These are phyloP conservation scores for Blastobotrys chiropterorum DNA, from an alignment of 805 yeast species.

Conservation along the genomic window DNA sequence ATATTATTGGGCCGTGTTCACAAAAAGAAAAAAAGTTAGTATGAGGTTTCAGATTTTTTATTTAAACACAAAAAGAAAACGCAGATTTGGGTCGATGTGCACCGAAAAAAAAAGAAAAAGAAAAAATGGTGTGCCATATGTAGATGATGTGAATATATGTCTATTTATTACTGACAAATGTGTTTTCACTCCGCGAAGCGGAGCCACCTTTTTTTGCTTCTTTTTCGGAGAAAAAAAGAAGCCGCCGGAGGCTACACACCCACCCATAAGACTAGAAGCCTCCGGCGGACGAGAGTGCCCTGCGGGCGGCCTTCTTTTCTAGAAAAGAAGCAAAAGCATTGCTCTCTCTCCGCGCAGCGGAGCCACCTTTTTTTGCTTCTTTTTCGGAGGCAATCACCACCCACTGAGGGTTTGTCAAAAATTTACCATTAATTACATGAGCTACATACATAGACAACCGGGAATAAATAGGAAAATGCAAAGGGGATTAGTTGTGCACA, in stretches of 20 bases:
- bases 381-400: no score
- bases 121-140: neutral
- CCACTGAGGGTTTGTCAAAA: neutral
- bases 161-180: neutral
- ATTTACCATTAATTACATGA: neutral
- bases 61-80: no score
- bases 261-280: no score
- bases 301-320: neutral
- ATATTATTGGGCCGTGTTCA: neutral
- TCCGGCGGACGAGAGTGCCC: no score
- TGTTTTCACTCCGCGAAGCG: neutral
- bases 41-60: neutral
- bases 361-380: no score
- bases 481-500: neutral
- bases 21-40: neutral
- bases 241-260: no score
- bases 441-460: neutral
- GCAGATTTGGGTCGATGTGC: neutral
- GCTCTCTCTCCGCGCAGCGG: no score
- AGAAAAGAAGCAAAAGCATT: neutral
- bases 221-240: neutral
- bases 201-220: neutral
- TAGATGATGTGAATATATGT: neutral
- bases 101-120: neutral
- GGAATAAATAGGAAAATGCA: neutral